Evolutionary conservation across 225 moss, liverwort and hornwort genomes (phyloP), one percentile per base, ranked within the genome.

Genomic region (Neckera pumila): DNA sequence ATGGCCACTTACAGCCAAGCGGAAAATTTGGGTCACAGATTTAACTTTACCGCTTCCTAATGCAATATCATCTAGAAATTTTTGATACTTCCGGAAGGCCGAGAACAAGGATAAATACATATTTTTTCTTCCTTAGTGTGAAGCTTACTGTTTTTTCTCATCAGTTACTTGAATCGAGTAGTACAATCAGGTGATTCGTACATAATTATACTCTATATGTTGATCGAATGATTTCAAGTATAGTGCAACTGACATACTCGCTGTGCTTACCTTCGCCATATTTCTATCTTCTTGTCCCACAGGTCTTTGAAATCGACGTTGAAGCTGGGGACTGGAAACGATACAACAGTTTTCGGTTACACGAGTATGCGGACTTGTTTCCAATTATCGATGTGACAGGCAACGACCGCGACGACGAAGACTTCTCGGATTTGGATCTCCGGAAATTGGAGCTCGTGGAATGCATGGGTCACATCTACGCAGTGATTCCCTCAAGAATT

Each of bases 361-460:
- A 2, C 20, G 38, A 38, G 51, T 18, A 4, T 19, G 12, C 1
- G 40, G 30, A 60, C 11, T 20, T 9, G 80, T 60, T 80, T 59
- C 42, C 59, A 42, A 60, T 60, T 12, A 12, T 13, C 12, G 31
- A 60, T 40, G 42, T 60, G 31, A 60, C 40, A 19, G 43, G 31
- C 60, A 2, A 3, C 33, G 7, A 49, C 31, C 17, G 1, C 12
- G 0, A 7, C 12, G 0, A 7, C 7, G 19, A 33, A 5, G 13
- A 12, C 12, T 10, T 49, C 2, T 11, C 14, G 17, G 47, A 34
- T 49, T 17, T 21, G 7, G 34, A 51, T 5, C 17, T n/a, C 8
- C 26, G 2, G 7, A 69, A 69, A 5, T 40, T 73, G 34, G 84
- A 72, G 59, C 58, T 84, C 2, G 45, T 84, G 45, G 84, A 84